Conservation (phyloP, 2,329 filamentous ascomycete genomes). For the Phialocephala sp. region DNA sequence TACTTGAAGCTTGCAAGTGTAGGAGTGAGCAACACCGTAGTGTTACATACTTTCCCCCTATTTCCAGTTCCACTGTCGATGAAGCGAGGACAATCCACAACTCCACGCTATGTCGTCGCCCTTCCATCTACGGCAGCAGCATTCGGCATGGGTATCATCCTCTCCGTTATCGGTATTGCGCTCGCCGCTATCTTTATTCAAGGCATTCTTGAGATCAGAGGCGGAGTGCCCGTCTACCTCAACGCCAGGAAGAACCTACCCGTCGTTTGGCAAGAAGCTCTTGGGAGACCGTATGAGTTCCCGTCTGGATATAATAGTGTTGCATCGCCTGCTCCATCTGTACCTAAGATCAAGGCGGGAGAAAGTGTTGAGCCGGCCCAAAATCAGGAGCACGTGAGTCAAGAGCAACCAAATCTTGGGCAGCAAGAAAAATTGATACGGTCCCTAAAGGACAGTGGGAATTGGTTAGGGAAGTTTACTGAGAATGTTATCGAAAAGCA, state of each 20-base stretch:
- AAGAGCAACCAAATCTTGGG: too few relatives aligned
- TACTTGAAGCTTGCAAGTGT: conserved; percentile 43
- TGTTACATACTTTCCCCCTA: conserved; percentile 44
- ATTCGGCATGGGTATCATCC: conserved; percentile 31
- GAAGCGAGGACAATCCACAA: conserved; percentile 38
- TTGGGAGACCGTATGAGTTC: conserved; percentile 38
- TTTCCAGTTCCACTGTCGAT: conserved; percentile 41
- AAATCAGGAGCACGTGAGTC: too few relatives aligned
- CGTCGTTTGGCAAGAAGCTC: conserved; percentile 33
- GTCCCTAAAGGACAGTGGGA: background rate
- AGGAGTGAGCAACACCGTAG: conserved; percentile 43
- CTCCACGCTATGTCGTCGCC: conserved; percentile 42
- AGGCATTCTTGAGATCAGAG: conserved; percentile 41
- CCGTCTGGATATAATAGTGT: conserved; percentile 28
- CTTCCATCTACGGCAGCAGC: conserved; percentile 36
- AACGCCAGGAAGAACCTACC: conserved; percentile 37
- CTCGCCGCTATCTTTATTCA: conserved; percentile 39
- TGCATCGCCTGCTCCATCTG: conserved; percentile 5
- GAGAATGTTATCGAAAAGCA: conserved; percentile 16
- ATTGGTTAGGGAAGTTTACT: background rate
- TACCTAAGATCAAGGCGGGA: background rate
- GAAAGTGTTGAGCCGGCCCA: background rate
- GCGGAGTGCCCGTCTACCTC: conserved; percentile 33
- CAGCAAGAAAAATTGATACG: background rate
- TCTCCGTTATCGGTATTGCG: conserved; percentile 35